These are phyloP conservation scores for Chaetothyriales sp. DNA, from an alignment of 2,329 filamentous ascomycete genomes.

Conservation along the genomic window DNA sequence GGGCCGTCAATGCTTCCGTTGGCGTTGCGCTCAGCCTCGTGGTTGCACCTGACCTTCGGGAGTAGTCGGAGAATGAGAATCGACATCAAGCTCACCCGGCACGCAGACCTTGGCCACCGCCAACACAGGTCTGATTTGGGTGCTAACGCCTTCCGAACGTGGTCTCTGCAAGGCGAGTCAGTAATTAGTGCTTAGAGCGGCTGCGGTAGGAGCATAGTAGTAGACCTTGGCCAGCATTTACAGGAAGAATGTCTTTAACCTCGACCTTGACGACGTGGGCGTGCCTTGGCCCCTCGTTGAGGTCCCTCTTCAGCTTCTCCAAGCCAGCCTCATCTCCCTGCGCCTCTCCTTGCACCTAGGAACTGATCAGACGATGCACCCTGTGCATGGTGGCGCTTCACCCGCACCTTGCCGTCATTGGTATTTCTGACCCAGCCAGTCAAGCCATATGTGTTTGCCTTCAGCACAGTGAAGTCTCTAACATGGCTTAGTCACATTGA, in stretches of 20 bases:
- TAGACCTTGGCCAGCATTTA: not conserved
- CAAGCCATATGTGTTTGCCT: conserved; percentile 30
- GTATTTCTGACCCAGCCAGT: conserved; percentile 39
- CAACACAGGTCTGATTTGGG: no score
- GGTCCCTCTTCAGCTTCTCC: conserved; percentile 56
- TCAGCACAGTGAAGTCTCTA: conserved; percentile 31
- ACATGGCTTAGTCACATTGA: conserved; percentile 1
- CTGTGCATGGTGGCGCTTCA: not conserved
- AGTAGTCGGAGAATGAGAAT: no score
- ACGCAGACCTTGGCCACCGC: no score
- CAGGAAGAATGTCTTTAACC: conserved; percentile 51
- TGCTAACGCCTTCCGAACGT: not conserved
- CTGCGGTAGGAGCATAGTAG: not conserved
- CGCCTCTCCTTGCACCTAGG: conserved; percentile 74
- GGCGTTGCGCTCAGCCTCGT: no score
- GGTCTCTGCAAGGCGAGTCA: not conserved
- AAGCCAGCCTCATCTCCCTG: conserved; percentile 59
- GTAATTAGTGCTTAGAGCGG: not conserved
- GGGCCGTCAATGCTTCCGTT: no score
- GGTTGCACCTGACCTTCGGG: no score
- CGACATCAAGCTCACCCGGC: no score
- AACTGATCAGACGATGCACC: not conserved
- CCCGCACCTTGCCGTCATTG: conserved; percentile 29
- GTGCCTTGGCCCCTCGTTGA: conserved; percentile 59
- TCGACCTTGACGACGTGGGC: conserved; percentile 64